Evolutionary conservation across 345 rosid species (phyloP).

Genomic region (Eucalyptus sp.): DNA sequence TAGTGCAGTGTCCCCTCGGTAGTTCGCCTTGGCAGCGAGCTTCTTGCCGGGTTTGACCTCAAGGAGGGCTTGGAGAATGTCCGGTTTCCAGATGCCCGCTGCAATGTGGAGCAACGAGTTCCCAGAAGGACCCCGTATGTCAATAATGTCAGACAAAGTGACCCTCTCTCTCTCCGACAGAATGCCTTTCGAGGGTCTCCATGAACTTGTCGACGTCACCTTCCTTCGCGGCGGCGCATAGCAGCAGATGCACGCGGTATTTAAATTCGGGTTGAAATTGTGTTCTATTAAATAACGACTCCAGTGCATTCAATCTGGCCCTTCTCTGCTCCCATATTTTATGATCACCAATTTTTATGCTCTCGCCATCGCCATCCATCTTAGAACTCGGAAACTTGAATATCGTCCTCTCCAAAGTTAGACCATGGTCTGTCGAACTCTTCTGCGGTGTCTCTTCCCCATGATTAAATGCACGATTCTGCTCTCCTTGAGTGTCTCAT

Average conservation of each 20-base stretch:
- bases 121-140: background rate
- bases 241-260: background rate
- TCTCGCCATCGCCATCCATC: background rate
- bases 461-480: background rate
- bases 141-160: background rate
- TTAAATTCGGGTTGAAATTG: background rate
- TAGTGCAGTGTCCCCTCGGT: background rate
- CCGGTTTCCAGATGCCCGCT: background rate
- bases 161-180: background rate
- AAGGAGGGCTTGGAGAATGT: background rate
- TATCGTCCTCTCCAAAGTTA: background rate
- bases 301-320: background rate
- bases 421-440: background rate
- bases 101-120: background rate
- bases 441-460: background rate
- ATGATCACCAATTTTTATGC: background rate
- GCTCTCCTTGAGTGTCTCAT: background rate
- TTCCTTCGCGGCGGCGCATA: background rate
- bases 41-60: background rate
- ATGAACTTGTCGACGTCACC: background rate
- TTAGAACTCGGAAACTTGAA: background rate
- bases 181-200: background rate
- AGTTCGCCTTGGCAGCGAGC: background rate
- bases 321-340: background rate
- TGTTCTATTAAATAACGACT: background rate